Evolutionary conservation across 129 eudicot genomes (phyloP).

Genomic region (Cynara cardunculus): DNA sequence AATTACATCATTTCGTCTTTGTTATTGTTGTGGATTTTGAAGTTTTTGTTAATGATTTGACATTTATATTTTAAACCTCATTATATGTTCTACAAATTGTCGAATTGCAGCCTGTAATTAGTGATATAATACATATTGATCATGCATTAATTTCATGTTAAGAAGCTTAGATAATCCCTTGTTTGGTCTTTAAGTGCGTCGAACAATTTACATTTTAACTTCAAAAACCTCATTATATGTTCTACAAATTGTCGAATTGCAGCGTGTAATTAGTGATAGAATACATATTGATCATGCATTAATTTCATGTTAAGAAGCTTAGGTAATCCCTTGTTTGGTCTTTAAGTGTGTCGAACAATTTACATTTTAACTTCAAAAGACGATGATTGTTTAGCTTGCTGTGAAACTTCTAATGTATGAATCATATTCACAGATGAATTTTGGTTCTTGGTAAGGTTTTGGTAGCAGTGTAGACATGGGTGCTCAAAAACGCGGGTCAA

Average conservation of each 20-base stretch:
- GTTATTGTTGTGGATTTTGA: neutral
- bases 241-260: neutral
- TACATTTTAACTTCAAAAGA: neutral
- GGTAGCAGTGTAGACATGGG: constrained; percentile 49
- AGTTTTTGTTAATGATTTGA: neutral
- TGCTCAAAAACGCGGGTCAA: constrained; percentile 64
- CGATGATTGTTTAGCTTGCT: neutral
- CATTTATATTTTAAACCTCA: neutral
- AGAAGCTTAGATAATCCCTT: neutral
- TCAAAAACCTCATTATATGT: neutral
- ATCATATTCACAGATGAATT: constrained; percentile 41
- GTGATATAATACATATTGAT: neutral
- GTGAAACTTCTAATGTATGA: neutral
- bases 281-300: neutral
- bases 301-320: neutral
- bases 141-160: neutral
- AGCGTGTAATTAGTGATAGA: neutral
- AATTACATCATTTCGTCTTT: neutral
- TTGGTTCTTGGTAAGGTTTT: constrained; percentile 5
- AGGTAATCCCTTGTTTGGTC: neutral
- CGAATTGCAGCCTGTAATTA: neutral
- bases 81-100: neutral
- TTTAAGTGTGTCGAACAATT: neutral
- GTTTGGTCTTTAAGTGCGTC: neutral
- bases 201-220: neutral